These are phyloP conservation scores for Hyphopichia pseudoburtonii DNA, from an alignment of 1,139 yeast species.

Conservation along the genomic window DNA sequence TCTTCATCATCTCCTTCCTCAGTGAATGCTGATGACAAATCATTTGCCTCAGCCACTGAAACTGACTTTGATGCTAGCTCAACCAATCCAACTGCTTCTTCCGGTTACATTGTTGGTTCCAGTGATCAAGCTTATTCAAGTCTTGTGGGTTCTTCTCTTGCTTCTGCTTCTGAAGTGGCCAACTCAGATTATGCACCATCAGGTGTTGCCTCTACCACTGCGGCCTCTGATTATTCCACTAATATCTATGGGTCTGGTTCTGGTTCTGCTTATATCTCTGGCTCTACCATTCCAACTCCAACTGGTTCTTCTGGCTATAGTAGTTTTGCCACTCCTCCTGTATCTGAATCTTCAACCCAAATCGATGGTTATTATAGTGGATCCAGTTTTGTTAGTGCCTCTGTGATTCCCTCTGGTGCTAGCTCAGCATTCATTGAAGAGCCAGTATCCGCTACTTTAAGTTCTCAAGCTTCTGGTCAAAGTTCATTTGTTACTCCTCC, in stretches of 20 bases:
- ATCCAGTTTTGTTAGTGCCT: not conserved
- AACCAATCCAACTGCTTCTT: not conserved
- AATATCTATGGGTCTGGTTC: not conserved
- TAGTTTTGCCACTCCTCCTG: slow-evolving; percentile 4
- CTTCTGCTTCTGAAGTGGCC: slow-evolving; percentile 1
- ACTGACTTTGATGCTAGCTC: not conserved
- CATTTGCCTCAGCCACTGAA: not conserved
- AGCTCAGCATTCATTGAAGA: slow-evolving; percentile 1
- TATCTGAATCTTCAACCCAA: slow-evolving; percentile 1
- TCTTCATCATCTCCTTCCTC: slow-evolving; percentile 3
- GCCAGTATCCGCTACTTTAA: no score
- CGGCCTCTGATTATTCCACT: no score
- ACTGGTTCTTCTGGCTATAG: not conserved
- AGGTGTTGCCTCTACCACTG: not conserved
- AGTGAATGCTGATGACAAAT: not conserved
- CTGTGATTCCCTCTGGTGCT: slow-evolving; percentile 1
- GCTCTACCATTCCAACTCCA: no score
- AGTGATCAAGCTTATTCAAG: not conserved
- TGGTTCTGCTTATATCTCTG: not conserved
- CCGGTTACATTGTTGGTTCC: not conserved
- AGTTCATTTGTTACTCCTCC: no score
- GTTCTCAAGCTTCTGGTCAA: no score
- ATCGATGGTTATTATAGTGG: not conserved
- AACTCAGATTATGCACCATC: not conserved
- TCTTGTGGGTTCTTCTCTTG: not conserved